Evolutionary conservation across 1,284 basidiomycete species (phyloP), one percentile per base, ranked within the genome.

Genomic region (Ustanciosporium gigantosporum): DNA sequence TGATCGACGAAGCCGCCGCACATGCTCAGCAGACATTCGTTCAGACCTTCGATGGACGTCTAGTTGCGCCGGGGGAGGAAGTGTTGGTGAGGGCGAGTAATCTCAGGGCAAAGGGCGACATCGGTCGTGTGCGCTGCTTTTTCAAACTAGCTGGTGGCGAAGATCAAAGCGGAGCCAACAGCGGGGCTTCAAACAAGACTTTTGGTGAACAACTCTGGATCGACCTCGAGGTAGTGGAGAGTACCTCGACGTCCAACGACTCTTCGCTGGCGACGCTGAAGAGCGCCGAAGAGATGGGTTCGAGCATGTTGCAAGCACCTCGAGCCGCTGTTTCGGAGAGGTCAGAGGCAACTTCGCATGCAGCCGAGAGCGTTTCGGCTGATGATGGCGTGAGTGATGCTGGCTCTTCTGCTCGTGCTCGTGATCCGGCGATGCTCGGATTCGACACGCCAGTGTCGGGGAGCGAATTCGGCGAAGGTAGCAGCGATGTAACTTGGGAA

Each of bases 121-220:
- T 86, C 2, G 88, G 88, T 13, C 82, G 83, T 43, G 89, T 88
- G 77, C 82, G 86, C 42, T 82, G 86, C 44, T 88, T 88, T 66
- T 91, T 88, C 87, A 81, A 85, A 24, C 76, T 91, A 46, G 83
- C 80, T 57, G 84, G 87, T 68, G 82, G 81, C 2, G 68, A 81
- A 13, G 83, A 83, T 11, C 9, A 21, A 11, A 17, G 21, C n/a
- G 8, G 34, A n/a, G 19, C 20, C 7, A 21, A 16, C 16, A 29
- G 29, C 31, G 32, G 32, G 9, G 8, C 11, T 8, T 29, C 27
- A n/a, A 20, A 5, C 5, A 82, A 81, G 36, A 73, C 84, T 32
- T 91, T 91, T 65, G 89, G 89, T 5, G 82, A 85, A 35, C 85
- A 82, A 52, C 81, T 90, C 8, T 89, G 87, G 87, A 83, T 88